Evolutionary conservation across 202 grass and related monocot genomes (phyloP), one percentile per base, ranked within the genome.

Genomic region (Schoenoplectus tabernaemontani): DNA sequence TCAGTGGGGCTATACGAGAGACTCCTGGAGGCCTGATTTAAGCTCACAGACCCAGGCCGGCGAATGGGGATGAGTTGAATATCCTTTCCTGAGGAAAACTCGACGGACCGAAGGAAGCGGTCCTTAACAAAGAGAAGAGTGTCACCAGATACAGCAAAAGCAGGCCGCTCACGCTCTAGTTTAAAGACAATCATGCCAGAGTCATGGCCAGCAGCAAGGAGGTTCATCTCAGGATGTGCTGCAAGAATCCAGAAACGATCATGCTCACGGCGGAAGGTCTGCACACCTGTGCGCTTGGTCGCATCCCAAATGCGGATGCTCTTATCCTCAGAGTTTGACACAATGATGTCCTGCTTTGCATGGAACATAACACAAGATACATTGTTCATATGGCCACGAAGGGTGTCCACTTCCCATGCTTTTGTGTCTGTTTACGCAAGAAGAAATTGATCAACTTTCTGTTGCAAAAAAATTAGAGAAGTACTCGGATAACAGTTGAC

Each of bases 121-220:
- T 97, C 95, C 87, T 97, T 97, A 72, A 94, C 87, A 83, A 92
- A 94, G 82, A 90, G 88, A 42, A 97, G 76, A 12, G 83, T 90
- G 83, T 94, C 95, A 56, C 87, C 91, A 90, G 86, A 94, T 23
- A 98, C 78, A 15, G 82, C 83, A 80, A 94, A 97, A 82, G 95
- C 91, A 13, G 89, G 95, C 28, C 95, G 87, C 47, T 97, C 95
- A 68, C 95, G 93, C 75, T 94, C 95, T 38, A 97, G 80, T 64
- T 98, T 98, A 61, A 98, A 97, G 78, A 98, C 95, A 26, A 94
- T 98, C 89, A 94, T 94, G 22, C 95, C 91, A 33, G 91, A 93
- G 9, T 98, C 91, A 87, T 98, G 95, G 30, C 95, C 95, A 57
- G 95, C 95, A 38, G 95, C 95, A 37, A 97, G 90, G 81, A 97